Percentiles rank a stretch among this genome's conserved stretches.
Conservation (phyloP, 169 alveolate species). For the Babesia gibsoni region DNA sequence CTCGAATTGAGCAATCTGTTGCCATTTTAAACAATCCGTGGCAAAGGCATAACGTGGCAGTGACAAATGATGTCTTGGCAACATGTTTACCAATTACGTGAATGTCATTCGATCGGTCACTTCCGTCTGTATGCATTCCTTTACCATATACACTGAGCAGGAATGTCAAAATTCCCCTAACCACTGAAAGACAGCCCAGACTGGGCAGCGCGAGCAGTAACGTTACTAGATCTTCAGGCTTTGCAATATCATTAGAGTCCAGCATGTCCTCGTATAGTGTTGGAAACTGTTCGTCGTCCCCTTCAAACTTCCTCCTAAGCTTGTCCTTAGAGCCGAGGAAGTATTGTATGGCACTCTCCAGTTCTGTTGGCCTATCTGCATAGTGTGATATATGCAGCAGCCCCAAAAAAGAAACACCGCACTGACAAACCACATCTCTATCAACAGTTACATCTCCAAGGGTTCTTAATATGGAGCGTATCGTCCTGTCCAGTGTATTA, state of each 20-base stretch:
- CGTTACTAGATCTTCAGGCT: not conserved
- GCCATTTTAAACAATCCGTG: constrained; percentile 13
- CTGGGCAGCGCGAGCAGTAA: constrained; percentile 10
- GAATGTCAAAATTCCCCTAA: constrained; percentile 19
- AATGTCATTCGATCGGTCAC: not conserved
- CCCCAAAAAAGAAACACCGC: constrained; percentile 11
- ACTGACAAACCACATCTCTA: constrained; percentile 29
- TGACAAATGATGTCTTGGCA: not conserved
- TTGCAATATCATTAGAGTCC: not conserved
- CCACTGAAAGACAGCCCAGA: constrained; percentile 11
- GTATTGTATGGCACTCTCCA: not conserved
- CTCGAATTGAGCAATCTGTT: constrained; percentile 6
- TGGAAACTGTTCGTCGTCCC: constrained; percentile 8
- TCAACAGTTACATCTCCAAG: constrained; percentile 2
- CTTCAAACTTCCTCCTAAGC: not conserved
- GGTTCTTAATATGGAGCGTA: not conserved
- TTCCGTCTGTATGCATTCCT: not conserved
- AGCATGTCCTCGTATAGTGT: not conserved
- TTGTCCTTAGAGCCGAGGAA: not conserved
- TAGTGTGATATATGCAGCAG: constrained; percentile 2
- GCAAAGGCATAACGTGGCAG: not conserved
- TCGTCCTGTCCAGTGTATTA: not conserved
- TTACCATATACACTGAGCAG: not conserved
- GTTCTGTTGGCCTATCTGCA: not conserved
- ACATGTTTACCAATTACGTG: not conserved